A percentile compares a stretch with the other conserved stretches of the same genome.
phyloP scores from a whole-genome alignment of 345 rosid genomes.

The Passiflora organensis region DNA sequence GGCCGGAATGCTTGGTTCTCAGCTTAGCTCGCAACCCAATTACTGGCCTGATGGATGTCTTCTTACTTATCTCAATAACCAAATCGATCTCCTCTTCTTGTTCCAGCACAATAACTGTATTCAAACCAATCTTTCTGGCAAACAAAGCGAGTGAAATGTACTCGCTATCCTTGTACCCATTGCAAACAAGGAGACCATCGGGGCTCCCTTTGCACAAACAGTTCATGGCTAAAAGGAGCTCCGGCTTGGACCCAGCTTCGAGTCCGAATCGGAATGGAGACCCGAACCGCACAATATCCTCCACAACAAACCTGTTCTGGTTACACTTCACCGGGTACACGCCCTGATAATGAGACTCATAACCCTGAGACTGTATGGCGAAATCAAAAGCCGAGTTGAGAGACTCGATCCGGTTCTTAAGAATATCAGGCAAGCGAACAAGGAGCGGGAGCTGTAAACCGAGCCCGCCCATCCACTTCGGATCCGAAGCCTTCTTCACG shows the following conservation, averaged over 20 bases:
- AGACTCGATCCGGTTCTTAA: constrained; percentile 73
- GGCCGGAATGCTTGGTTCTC: constrained; percentile 86
- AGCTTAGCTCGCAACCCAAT: constrained; percentile 81
- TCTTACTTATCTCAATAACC: constrained; percentile 58
- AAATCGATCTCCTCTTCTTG: constrained; percentile 86
- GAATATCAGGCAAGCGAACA: constrained; percentile 74
- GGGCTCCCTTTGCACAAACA: constrained; percentile 70
- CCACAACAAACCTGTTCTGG: constrained; percentile 83
- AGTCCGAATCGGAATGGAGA: constrained; percentile 70
- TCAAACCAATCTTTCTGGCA: constrained; percentile 63
- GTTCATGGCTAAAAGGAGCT: constrained; percentile 85
- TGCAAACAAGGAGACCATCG: constrained; percentile 70
- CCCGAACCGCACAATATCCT: constrained; percentile 79
- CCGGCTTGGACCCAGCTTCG: constrained; percentile 97
- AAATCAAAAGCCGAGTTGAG: constrained; percentile 69
- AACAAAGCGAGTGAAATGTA: constrained; percentile 69
- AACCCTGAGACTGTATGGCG: constrained; percentile 55
- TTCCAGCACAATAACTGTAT: constrained; percentile 82
- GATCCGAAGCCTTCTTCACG: constrained; percentile 74
- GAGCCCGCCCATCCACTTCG: constrained; percentile 64
- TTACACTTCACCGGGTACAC: constrained; percentile 95
- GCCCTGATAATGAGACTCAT: constrained; percentile 77
- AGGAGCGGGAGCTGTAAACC: constrained; percentile 81
- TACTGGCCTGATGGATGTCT: constrained; percentile 58
- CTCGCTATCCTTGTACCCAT: constrained; percentile 85